phyloP scores from a whole-genome alignment of 1,284 basidiomycete species.

The Tilletia indica region DNA sequence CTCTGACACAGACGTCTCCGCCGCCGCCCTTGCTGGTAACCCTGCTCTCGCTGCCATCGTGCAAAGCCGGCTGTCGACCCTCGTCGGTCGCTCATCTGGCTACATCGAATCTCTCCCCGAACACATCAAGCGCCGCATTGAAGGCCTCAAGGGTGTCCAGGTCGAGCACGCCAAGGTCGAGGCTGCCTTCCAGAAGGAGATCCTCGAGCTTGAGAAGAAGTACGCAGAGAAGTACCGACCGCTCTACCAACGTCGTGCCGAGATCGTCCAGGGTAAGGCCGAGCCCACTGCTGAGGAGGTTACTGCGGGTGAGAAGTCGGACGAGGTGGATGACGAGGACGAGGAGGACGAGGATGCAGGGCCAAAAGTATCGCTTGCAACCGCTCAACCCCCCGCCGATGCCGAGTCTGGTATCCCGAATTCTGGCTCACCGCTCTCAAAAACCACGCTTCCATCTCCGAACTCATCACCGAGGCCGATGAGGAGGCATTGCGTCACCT shows the following conservation, averaged over 20 bases:
- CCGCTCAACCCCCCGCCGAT: conserved; percentile 56
- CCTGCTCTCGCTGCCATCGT: conserved; percentile 57
- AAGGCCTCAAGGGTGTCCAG: conserved; percentile 92
- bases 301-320: conserved; percentile 69
- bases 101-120: conserved; percentile 82
- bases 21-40: conserved; percentile 44
- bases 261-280: conserved; percentile 75
- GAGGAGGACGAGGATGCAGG: conserved; percentile 56
- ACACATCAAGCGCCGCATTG: conserved; percentile 78
- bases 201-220: conserved; percentile 96
- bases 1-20: conserved; percentile 5
- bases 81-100: conserved; percentile 77
- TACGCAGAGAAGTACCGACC: conserved; percentile 82
- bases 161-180: conserved; percentile 88
- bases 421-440: conserved; percentile 97
- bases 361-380: conserved; percentile 53
- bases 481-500: conserved; percentile 70
- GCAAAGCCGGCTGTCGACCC: conserved; percentile 62
- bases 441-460: conserved; percentile 81
- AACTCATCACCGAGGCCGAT: conserved; percentile 90
- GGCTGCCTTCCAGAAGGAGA: conserved; percentile 93
- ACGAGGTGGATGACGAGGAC: conserved; percentile 61
- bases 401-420: conserved; percentile 72
- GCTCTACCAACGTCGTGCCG: conserved; percentile 79
- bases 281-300: conserved; percentile 80